Percentiles rank a stretch among this genome's conserved stretches.
Evolutionary conservation across 495 filamentous ascomycete genomes (phyloP).

Genomic region (Neurospora discreta): DNA sequence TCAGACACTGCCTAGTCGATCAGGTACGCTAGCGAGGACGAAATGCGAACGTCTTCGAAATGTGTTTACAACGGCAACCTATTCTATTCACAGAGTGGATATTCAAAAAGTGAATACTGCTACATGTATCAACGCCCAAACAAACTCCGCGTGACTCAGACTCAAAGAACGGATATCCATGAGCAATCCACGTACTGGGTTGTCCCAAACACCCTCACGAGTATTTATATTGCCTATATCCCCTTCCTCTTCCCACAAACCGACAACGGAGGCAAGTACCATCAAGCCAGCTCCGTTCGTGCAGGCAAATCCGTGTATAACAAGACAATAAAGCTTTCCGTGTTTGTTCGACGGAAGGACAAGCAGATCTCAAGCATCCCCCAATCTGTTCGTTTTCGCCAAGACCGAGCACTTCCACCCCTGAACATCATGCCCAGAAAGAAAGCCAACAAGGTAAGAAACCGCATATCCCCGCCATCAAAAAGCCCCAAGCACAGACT

Average conservation of each 20-base stretch:
- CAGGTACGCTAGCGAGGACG: too few species aligned
- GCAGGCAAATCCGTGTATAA: background rate
- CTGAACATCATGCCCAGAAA: too few species aligned
- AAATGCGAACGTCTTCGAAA: too few species aligned
- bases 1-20: too few species aligned
- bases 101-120: background rate
- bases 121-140: too few species aligned
- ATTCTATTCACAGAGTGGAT: background rate
- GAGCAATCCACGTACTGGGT: background rate
- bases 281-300: too few species aligned
- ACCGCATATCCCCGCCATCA: rapidly evolving
- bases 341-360: background rate
- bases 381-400: too few species aligned
- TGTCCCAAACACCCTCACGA: background rate
- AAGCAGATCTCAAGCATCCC: background rate
- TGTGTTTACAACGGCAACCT: too few species aligned
- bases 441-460: background rate
- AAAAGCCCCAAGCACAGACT: background rate
- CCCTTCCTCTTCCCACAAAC: background rate
- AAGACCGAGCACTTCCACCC: too few species aligned
- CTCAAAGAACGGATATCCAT: background rate
- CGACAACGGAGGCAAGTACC: too few species aligned
- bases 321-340: background rate
- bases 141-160: background rate
- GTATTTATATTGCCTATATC: background rate